Evolutionary conservation across 345 rosid species (phyloP), one percentile per base, ranked within the genome.

Genomic region (Lepidium sativum): DNA sequence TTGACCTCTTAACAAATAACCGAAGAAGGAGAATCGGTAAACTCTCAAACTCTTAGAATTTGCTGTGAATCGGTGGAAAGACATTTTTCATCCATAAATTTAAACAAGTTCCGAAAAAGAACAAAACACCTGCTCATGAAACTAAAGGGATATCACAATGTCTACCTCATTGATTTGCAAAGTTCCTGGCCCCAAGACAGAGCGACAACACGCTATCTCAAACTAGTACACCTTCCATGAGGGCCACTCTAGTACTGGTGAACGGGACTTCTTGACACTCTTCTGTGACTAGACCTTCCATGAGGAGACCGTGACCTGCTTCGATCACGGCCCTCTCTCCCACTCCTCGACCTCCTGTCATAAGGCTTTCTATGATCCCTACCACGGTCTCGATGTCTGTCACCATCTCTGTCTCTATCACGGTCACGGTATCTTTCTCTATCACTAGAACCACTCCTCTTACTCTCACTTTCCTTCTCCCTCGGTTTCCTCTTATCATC

Each of bases 221-320:
- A 80, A 75, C 79, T 80, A 88, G 76, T 80, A 68, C 75, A 83
- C 79, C 91, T 83, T 43, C 55, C 78, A 40, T 12, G 52, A 65
- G 99, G 96, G 33, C 54, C 71, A 58, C 76, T 75, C 80, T 84
- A 88, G 75, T 78, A 73, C 31, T 77, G 86, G 73, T 62, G 87
- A 80, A 57, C 65, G 38, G 95, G 97, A 72, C 97, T 89, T 83
- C 80, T 84, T 47, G 94, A 77, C 48, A 80, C 80, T 77, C 87
- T 84, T 84, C 79, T 80, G 81, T 67, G 79, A 71, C 92, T 81
- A 49, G 76, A 84, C 79, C 96, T 83, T 47, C 65, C 80, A 39
- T 31, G 77, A 67, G 99, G 99, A 76, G 97, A 90, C 4, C 81
- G 85, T 60, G 99, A 90, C 80, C 97, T 78, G 78, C 90, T 89